These are phyloP conservation scores for Boletus edulis DNA, from an alignment of 768 basidiomycete species.

Conservation along the genomic window DNA sequence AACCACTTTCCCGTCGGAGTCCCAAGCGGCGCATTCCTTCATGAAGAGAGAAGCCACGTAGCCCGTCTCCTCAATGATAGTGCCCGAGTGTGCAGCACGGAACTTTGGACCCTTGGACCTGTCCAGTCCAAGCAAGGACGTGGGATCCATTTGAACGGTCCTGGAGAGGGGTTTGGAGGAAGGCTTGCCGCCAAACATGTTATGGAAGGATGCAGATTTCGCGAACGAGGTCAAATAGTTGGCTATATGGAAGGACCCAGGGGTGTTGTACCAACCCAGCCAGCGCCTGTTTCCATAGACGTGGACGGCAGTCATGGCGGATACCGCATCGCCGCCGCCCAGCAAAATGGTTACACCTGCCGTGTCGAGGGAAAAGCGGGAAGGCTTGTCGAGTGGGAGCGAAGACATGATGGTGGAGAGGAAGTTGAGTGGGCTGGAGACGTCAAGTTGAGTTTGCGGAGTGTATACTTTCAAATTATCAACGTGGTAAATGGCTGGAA, in stretches of 20 bases:
- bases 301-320: slow-evolving; percentile 30
- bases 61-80: slow-evolving; percentile 42
- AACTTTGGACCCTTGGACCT: slow-evolving; percentile 53
- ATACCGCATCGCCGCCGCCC: slow-evolving; percentile 32
- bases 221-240: slow-evolving; percentile 22
- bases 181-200: neutral
- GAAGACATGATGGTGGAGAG: neutral
- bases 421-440: neutral
- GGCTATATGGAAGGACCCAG: slow-evolving; percentile 29
- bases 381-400: slow-evolving; percentile 1
- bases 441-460: neutral
- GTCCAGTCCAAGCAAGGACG: slow-evolving; percentile 14
- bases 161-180: slow-evolving; percentile 8
- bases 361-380: slow-evolving; percentile 15
- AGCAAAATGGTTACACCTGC: slow-evolving; percentile 26
- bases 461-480: neutral
- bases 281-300: slow-evolving; percentile 24
- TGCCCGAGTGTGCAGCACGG: slow-evolving; percentile 68
- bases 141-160: slow-evolving; percentile 19
- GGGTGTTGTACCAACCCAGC: slow-evolving; percentile 36
- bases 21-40: slow-evolving; percentile 13
- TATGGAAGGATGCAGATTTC: slow-evolving; percentile 6
- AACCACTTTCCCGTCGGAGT: slow-evolving; percentile 6
- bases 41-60: slow-evolving; percentile 54
- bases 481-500: neutral